Conservation (phyloP, 257 asterid genomes). For the Solanum sitiens region DNA sequence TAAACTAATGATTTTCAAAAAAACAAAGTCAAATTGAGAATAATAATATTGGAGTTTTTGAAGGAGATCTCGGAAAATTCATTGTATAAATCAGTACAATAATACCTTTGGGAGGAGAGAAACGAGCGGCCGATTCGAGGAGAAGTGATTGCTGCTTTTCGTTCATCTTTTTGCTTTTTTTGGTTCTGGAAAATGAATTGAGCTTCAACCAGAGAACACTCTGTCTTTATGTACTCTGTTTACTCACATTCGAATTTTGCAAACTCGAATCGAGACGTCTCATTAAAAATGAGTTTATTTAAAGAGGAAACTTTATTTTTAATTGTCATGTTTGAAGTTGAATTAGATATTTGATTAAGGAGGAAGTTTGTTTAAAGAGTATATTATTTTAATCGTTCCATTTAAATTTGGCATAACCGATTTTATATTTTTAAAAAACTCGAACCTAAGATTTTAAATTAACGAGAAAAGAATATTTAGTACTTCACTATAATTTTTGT, state of each 20-base stretch:
- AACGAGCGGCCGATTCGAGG: constrained; percentile 31
- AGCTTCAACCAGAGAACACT: background rate
- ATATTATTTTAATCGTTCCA: no score
- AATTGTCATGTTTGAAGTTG: no score
- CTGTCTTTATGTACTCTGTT: background rate
- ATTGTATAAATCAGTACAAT: background rate
- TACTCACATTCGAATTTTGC: no score
- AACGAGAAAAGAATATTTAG: no score
- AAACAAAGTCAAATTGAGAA: background rate
- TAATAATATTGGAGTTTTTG: background rate
- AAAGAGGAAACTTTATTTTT: no score
- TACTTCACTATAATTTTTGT: background rate
- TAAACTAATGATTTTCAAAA: background rate
- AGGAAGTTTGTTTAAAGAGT: no score
- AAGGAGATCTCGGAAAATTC: background rate
- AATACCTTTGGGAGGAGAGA: constrained; percentile 52
- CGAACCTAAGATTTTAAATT: accelerated
- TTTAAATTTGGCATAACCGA: no score
- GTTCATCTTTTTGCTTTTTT: constrained; percentile 19
- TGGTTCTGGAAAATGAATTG: background rate
- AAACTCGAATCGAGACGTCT: no score
- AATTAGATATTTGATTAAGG: no score
- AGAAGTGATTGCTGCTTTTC: constrained; percentile 43
- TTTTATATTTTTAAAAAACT: accelerated
- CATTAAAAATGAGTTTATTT: no score